These are phyloP conservation scores for Cyclotella choctawhatcheeana DNA, from an alignment of 108 stramenopile genomes.

Conservation along the genomic window DNA sequence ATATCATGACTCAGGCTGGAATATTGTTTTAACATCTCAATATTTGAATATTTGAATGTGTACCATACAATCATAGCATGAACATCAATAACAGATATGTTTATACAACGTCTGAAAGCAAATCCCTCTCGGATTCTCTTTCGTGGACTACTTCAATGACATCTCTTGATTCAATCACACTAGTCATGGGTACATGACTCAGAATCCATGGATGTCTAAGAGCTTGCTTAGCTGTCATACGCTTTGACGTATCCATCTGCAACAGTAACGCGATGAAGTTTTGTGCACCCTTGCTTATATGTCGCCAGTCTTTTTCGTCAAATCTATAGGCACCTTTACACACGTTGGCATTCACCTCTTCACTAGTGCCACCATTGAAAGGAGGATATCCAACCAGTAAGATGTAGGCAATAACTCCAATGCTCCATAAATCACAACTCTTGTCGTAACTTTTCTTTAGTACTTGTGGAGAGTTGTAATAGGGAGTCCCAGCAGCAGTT, in stretches of 20 bases:
- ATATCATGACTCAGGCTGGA: too few relatives aligned
- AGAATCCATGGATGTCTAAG: constrained; percentile 8
- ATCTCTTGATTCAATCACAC: too few relatives aligned
- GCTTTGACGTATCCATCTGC: constrained; percentile 1
- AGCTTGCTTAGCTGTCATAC: constrained; percentile 4
- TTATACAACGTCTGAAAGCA: too few relatives aligned
- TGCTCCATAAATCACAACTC: constrained; percentile 75
- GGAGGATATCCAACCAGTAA: constrained; percentile 83
- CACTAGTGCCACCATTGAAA: constrained; percentile 62
- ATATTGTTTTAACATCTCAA: too few relatives aligned
- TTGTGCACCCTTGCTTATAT: neutral
- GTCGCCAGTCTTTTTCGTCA: neutral
- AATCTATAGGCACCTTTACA: constrained; percentile 27
- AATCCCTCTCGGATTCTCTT: too few relatives aligned
- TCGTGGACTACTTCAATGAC: too few relatives aligned
- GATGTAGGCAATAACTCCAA: constrained; percentile 83
- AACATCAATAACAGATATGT: too few relatives aligned
- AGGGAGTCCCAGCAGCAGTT: constrained; percentile 58
- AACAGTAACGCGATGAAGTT: neutral
- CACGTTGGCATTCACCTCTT: constrained; percentile 54
- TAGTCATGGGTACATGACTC: too few relatives aligned
- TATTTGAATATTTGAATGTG: too few relatives aligned
- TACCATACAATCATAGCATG: too few relatives aligned
- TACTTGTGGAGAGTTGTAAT: constrained; percentile 70
- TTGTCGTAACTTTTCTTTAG: constrained; percentile 53